phyloP scores from a whole-genome alignment of 192 early-diverging fungal genomes.

The Coemansia umbellata region DNA sequence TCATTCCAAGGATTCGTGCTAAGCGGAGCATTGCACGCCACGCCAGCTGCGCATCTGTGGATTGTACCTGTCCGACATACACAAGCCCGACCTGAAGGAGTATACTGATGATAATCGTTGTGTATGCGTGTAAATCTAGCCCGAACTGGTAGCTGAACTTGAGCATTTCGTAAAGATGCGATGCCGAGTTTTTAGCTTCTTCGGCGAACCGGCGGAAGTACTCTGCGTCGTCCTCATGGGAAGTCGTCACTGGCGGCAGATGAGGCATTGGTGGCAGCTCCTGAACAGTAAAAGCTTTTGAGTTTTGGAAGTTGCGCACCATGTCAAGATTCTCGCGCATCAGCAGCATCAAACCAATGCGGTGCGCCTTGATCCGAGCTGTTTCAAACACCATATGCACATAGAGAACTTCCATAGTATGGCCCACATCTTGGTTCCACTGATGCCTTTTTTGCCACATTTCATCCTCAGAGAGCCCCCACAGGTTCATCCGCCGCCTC shows the following conservation, averaged over 20 bases:
- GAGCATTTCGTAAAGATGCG: slow-evolving; percentile 39
- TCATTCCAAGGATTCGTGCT: slow-evolving; percentile 46
- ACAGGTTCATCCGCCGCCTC: slow-evolving; percentile 39
- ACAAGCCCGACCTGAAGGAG: slow-evolving; percentile 46
- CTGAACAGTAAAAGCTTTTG: slow-evolving; percentile 25
- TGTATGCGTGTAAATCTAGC: slow-evolving; percentile 42
- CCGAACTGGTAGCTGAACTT: slow-evolving; percentile 51
- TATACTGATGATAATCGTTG: slow-evolving; percentile 32
- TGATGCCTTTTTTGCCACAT: slow-evolving; percentile 52
- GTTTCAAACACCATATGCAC: slow-evolving; percentile 49
- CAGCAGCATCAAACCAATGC: slow-evolving; percentile 45
- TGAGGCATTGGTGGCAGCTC: slow-evolving; percentile 20
- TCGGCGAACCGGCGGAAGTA: slow-evolving; percentile 18
- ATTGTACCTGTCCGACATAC: slow-evolving; percentile 48
- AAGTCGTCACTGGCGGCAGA: slow-evolving; percentile 7
- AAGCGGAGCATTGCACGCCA: slow-evolving; percentile 49
- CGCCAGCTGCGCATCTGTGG: slow-evolving; percentile 23
- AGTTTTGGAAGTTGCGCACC: slow-evolving; percentile 52
- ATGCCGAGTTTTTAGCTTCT: slow-evolving; percentile 17
- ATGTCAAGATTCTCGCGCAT: slow-evolving; percentile 47
- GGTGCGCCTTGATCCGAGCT: slow-evolving; percentile 46
- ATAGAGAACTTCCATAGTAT: slow-evolving; percentile 41
- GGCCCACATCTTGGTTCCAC: slow-evolving; percentile 48
- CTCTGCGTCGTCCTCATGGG: slow-evolving; percentile 33
- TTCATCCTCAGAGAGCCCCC: slow-evolving; percentile 44